Evolutionary conservation across 805 yeast genomes (phyloP).

Genomic region (Blastobotrys peoriensis): DNA sequence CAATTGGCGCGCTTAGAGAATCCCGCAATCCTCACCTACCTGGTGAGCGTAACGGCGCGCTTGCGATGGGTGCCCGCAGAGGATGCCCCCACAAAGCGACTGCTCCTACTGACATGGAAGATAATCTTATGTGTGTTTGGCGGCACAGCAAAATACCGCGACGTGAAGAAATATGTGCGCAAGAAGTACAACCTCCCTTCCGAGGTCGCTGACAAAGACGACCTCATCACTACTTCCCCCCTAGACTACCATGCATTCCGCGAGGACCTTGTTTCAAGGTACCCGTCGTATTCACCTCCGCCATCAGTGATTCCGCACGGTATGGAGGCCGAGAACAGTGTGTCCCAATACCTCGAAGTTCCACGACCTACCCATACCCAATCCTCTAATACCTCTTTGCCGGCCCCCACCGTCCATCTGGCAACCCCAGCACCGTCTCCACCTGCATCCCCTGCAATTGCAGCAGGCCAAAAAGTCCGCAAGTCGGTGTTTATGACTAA

Average conservation of each 20-base stretch:
- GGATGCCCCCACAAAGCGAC: slow-evolving; percentile 42
- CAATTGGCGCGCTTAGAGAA: slow-evolving; percentile 19
- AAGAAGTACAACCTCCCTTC: slow-evolving; percentile 35
- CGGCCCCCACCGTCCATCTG: slow-evolving; percentile 55
- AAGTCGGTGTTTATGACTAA: slow-evolving; percentile 52
- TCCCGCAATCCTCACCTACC: slow-evolving; percentile 36
- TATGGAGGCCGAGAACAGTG: slow-evolving; percentile 45
- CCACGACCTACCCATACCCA: slow-evolving; percentile 47
- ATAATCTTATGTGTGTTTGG: slow-evolving; percentile 56
- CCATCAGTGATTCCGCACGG: slow-evolving; percentile 41
- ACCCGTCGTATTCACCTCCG: slow-evolving; percentile 62
- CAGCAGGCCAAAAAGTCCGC: slow-evolving; percentile 27
- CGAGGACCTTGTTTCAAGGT: slow-evolving; percentile 66
- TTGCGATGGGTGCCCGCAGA: slow-evolving; percentile 55
- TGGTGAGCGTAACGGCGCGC: slow-evolving; percentile 50
- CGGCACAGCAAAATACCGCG: slow-evolving; percentile 26
- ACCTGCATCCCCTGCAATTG: slow-evolving; percentile 44
- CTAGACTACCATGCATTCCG: slow-evolving; percentile 78
- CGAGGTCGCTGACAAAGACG: slow-evolving; percentile 20
- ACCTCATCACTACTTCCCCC: slow-evolving; percentile 56
- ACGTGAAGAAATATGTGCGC: slow-evolving; percentile 43
- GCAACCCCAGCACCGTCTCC: slow-evolving; percentile 92
- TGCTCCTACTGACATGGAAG: slow-evolving; percentile 50
- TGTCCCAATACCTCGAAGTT: slow-evolving; percentile 53
- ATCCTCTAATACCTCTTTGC: slow-evolving; percentile 40